These are phyloP conservation scores for Neonectria magnoliae DNA, from an alignment of 2,329 filamentous ascomycete genomes.

Conservation along the genomic window DNA sequence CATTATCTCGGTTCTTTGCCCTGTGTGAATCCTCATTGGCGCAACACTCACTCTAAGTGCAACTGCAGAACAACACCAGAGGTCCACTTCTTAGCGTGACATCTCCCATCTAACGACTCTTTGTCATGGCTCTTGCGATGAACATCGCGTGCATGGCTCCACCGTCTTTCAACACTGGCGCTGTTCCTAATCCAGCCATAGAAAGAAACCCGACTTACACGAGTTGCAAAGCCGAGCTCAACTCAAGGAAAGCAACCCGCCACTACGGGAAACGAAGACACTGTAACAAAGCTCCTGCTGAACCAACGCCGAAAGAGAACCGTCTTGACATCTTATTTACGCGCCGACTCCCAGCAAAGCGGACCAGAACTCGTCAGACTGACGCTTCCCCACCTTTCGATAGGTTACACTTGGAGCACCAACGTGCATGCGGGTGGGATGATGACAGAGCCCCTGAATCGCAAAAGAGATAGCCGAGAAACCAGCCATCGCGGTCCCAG, in stretches of 20 bases:
- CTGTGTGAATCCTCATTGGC: background rate
- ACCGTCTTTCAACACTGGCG: background rate
- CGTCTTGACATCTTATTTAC: background rate
- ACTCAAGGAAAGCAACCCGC: background rate
- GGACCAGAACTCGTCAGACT: background rate
- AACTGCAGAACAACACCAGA: background rate
- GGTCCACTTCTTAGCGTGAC: background rate
- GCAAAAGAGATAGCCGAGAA: slow-evolving; percentile 12
- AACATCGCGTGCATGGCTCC: background rate
- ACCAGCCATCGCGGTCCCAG: background rate
- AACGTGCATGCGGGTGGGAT: slow-evolving; percentile 20
- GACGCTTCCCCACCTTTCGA: slow-evolving; percentile 11
- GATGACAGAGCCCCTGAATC: slow-evolving; percentile 5
- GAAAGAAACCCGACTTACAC: background rate
- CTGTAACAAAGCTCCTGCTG: background rate
- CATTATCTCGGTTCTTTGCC: too few relatives aligned
- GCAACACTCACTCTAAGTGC: background rate
- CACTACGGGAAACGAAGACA: background rate
- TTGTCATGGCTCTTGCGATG: background rate
- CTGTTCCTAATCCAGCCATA: background rate
- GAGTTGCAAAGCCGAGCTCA: background rate
- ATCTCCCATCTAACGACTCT: background rate
- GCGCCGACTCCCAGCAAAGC: background rate
- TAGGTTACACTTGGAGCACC: slow-evolving; percentile 12
- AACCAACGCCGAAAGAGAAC: background rate